Conservation (phyloP, 306 rosid species). For the Vigna unguiculata region DNA sequence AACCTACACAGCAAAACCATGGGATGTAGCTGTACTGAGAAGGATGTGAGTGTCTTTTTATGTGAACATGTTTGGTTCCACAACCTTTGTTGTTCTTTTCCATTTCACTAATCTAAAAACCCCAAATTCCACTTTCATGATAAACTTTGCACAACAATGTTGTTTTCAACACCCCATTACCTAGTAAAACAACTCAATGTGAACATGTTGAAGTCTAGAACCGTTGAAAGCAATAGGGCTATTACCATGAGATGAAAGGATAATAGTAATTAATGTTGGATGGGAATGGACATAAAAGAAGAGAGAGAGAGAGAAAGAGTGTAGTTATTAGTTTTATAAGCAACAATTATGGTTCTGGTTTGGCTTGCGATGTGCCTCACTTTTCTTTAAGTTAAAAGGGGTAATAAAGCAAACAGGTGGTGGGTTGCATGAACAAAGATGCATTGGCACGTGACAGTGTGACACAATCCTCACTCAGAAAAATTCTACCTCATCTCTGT, state of each 20-base stretch:
- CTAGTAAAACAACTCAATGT: not conserved
- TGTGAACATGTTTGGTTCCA: not conserved
- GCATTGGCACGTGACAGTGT: slow-evolving; percentile 60
- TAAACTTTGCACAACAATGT: not conserved
- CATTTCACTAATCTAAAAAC: not conserved
- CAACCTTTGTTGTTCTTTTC: slow-evolving; percentile 22
- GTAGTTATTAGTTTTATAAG: not conserved
- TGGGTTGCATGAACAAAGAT: slow-evolving; percentile 62
- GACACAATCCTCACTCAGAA: slow-evolving; percentile 45
- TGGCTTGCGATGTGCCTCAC: slow-evolving; percentile 48
- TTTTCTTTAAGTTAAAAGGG: slow-evolving; percentile 51
- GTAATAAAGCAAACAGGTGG: slow-evolving; percentile 34
- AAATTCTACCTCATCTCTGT: slow-evolving; percentile 42
- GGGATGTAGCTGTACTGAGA: slow-evolving; percentile 43
- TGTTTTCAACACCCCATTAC: not conserved
- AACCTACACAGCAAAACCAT: slow-evolving; percentile 21
- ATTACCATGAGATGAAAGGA: not conserved
- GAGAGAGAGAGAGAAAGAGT: not conserved
- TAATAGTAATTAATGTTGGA: not conserved
- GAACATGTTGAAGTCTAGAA: not conserved
- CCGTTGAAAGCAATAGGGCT: not conserved
- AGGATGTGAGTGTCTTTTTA: slow-evolving; percentile 51
- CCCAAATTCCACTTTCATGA: slow-evolving; percentile 4
- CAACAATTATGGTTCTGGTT: not conserved
- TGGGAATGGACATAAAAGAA: not conserved